Conservation (phyloP, 495 filamentous ascomycete genomes). For the Apiosordaria backusii region DNA sequence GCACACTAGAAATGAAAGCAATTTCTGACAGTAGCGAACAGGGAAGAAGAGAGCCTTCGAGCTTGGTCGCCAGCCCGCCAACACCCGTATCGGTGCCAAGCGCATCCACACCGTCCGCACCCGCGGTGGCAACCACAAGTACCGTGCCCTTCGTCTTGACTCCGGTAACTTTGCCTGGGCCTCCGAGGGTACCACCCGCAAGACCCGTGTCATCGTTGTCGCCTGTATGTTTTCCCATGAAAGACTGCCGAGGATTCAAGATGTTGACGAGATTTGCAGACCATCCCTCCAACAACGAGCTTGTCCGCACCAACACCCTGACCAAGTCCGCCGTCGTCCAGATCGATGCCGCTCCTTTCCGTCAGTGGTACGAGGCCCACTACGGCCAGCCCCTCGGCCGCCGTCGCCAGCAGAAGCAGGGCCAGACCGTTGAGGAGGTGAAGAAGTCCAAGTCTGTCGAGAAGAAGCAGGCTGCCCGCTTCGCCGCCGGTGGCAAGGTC, state of each 20-base stretch:
- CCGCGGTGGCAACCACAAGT: slow-evolving; percentile 98
- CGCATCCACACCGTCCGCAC: slow-evolving; percentile 98
- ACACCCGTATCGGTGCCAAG: slow-evolving; percentile 98
- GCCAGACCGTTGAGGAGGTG: slow-evolving; percentile 58
- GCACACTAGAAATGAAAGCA: slow-evolving; percentile 23
- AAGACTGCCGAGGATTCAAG: neutral
- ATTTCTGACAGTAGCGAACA: slow-evolving; percentile 40
- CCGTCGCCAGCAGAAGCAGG: slow-evolving; percentile 77
- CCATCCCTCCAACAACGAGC: slow-evolving; percentile 99
- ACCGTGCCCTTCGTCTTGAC: slow-evolving; percentile 98
- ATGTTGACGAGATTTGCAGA: slow-evolving; percentile 30
- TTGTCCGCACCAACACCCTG: slow-evolving; percentile 99
- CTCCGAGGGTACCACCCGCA: slow-evolving; percentile 94
- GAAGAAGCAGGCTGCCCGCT: slow-evolving; percentile 91
- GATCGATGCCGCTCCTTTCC: slow-evolving; percentile 96
- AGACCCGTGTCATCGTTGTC: slow-evolving; percentile 97
- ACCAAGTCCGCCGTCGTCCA: slow-evolving; percentile 98
- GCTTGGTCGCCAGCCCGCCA: slow-evolving; percentile 97
- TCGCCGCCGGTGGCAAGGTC: slow-evolving; percentile 80
- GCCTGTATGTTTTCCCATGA: slow-evolving; percentile 48
- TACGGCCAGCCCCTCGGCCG: slow-evolving; percentile 88
- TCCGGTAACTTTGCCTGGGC: slow-evolving; percentile 99
- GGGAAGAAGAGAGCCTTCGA: slow-evolving; percentile 94
- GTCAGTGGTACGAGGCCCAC: slow-evolving; percentile 99
- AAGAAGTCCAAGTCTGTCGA: slow-evolving; percentile 91